Conservation (phyloP, 2,329 filamentous ascomycete species). For the Pyrenophora tritici-repentis region DNA sequence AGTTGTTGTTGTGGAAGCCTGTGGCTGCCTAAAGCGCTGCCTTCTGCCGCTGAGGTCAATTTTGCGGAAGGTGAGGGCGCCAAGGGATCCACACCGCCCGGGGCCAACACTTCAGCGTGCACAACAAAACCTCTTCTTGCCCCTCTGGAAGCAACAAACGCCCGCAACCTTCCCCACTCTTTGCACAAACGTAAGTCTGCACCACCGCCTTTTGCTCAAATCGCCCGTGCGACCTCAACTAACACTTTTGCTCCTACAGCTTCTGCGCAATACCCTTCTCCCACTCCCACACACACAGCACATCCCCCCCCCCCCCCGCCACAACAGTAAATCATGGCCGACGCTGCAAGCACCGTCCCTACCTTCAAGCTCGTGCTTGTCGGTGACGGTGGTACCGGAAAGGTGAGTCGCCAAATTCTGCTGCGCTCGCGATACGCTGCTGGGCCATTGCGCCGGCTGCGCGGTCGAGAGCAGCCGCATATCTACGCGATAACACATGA, state of each 20-base stretch:
- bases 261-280: constrained; percentile 30
- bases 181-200: constrained; percentile 31
- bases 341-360: constrained; percentile 61
- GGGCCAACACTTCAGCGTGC: constrained; percentile 35
- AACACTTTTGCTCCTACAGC: constrained; percentile 19
- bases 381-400: constrained; percentile 98
- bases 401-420: constrained; percentile 66
- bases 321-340: constrained; percentile 59
- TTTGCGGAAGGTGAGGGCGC: constrained; percentile 20
- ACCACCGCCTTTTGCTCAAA: constrained; percentile 19
- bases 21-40: constrained; percentile 30
- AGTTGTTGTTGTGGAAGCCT: constrained; percentile 8
- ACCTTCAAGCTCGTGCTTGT: constrained; percentile 99
- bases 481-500: constrained; percentile 3
- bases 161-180: constrained; percentile 35
- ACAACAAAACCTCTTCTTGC: constrained; percentile 45
- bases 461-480: constrained; percentile 1
- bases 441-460: not conserved
- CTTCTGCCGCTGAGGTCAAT: constrained; percentile 26
- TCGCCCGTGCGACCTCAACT: constrained; percentile 23
- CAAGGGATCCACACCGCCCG: constrained; percentile 34
- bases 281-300: constrained; percentile 10
- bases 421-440: constrained; percentile 1
- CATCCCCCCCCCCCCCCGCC: constrained; percentile 34
- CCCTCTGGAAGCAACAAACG: constrained; percentile 36